A percentile compares a stretch with the other conserved stretches of the same genome.
Conservation (phyloP, 495 filamentous ascomycete species). For the Evansstolkia leycettana region DNA sequence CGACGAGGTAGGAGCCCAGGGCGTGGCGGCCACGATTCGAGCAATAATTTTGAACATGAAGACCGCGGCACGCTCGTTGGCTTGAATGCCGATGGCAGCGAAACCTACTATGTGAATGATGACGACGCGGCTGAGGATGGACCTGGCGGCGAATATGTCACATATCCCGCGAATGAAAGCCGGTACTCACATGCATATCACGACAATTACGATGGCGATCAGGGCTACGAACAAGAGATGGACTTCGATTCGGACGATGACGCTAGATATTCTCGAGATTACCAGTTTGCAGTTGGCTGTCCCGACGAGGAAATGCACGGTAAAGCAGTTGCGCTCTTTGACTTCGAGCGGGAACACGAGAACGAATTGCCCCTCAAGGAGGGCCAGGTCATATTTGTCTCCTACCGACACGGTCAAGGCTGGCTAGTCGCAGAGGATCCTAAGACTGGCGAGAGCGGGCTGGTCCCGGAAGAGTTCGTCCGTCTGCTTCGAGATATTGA, state of each 20-base stretch:
- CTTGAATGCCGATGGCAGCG: slow-evolving; percentile 58
- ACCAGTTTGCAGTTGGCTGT: slow-evolving; percentile 89
- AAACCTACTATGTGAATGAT: slow-evolving; percentile 66
- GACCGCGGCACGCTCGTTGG: slow-evolving; percentile 55
- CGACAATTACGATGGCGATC: slow-evolving; percentile 36
- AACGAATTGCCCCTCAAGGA: slow-evolving; percentile 89
- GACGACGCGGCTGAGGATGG: slow-evolving; percentile 48
- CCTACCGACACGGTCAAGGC: slow-evolving; percentile 88
- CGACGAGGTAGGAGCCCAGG: slow-evolving; percentile 33
- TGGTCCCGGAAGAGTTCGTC: slow-evolving; percentile 96
- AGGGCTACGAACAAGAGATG: slow-evolving; percentile 36
- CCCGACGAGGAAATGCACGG: slow-evolving; percentile 97
- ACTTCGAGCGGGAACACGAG: slow-evolving; percentile 89
- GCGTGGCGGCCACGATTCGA: slow-evolving; percentile 18
- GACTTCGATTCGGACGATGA: slow-evolving; percentile 52
- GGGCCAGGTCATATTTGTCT: slow-evolving; percentile 93
- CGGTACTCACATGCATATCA: slow-evolving; percentile 38
- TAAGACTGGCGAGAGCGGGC: slow-evolving; percentile 73
- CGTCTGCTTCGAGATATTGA: slow-evolving; percentile 86
- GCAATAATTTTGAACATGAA: slow-evolving; percentile 21
- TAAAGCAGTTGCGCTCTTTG: slow-evolving; percentile 88
- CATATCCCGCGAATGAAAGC: slow-evolving; percentile 57
- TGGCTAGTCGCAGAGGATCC: slow-evolving; percentile 97
- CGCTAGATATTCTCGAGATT: slow-evolving; percentile 69
- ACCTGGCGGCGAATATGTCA: slow-evolving; percentile 69